A percentile compares a stretch with the other conserved stretches of the same genome.
phyloP scores from a whole-genome alignment of 306 rosid species.

The Cajanus cajan region DNA sequence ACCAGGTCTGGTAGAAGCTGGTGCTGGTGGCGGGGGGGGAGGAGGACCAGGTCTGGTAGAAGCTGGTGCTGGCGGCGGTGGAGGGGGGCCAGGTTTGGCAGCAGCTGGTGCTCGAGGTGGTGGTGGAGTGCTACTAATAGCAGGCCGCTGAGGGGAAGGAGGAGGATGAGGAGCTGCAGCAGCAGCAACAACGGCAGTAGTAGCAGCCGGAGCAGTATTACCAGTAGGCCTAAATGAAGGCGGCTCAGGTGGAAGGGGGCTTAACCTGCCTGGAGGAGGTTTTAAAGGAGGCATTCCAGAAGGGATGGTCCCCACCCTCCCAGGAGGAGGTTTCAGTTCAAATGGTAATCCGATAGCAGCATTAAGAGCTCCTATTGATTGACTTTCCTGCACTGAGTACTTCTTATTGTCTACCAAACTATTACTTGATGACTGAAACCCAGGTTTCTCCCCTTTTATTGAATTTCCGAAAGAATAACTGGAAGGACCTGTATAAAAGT shows the following conservation, averaged over 20 bases:
- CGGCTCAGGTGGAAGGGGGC: slow-evolving; percentile 72
- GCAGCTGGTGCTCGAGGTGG: slow-evolving; percentile 43
- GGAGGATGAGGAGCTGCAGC: slow-evolving; percentile 26
- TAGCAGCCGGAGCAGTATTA: not conserved
- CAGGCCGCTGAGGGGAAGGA: slow-evolving; percentile 43
- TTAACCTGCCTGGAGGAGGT: slow-evolving; percentile 83
- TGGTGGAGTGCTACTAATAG: slow-evolving; percentile 18
- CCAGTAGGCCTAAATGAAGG: slow-evolving; percentile 38
- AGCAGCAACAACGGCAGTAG: slow-evolving; percentile 26
- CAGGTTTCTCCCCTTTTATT: slow-evolving; percentile 52
- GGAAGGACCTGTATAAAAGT: slow-evolving; percentile 56
- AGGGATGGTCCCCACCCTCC: slow-evolving; percentile 41
- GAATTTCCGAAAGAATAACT: slow-evolving; percentile 50
- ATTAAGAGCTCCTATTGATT: slow-evolving; percentile 41
- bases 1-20: slow-evolving; percentile 30
- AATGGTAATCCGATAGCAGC: slow-evolving; percentile 40
- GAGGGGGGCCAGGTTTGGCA: slow-evolving; percentile 37
- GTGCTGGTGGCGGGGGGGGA: slow-evolving; percentile 45
- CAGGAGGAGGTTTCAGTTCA: slow-evolving; percentile 54
- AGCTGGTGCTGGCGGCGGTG: slow-evolving; percentile 31
- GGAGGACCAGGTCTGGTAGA: slow-evolving; percentile 21
- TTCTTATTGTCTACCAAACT: slow-evolving; percentile 39
- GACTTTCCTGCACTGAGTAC: slow-evolving; percentile 36
- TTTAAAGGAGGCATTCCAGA: slow-evolving; percentile 57
- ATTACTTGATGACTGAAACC: slow-evolving; percentile 53